Percentiles rank a stretch among this genome's conserved stretches.
Conservation (phyloP, 2,329 filamentous ascomycete genomes). For the Fusarium ramigenum region DNA sequence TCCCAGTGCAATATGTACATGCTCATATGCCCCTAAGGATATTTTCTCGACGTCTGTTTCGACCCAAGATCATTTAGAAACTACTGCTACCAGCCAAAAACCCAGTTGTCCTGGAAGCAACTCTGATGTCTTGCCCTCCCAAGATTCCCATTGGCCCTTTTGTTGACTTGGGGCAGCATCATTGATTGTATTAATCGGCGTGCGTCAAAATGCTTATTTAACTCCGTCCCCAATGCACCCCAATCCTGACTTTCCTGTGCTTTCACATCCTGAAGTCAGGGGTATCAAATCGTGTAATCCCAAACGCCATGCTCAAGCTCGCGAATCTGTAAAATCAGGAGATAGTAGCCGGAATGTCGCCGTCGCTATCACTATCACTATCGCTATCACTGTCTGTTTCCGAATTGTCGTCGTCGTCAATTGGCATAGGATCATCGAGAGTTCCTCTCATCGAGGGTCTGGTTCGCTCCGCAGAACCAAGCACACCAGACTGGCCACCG, state of each 20-base stretch:
- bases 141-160: background rate
- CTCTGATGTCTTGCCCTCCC: background rate
- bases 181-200: background rate
- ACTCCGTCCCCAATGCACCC: slow-evolving; percentile 9
- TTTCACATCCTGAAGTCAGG: background rate
- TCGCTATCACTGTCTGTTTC: slow-evolving; percentile 35
- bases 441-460: slow-evolving; percentile 20
- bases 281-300: slow-evolving; percentile 23
- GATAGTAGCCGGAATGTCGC: slow-evolving; percentile 43
- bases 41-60: background rate
- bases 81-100: background rate
- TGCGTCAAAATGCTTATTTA: slow-evolving; percentile 13
- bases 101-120: background rate
- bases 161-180: background rate
- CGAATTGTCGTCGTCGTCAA: slow-evolving; percentile 36
- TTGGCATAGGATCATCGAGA: slow-evolving; percentile 42
- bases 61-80: background rate
- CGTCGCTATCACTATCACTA: slow-evolving; percentile 33
- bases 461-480: background rate
- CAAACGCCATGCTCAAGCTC: slow-evolving; percentile 25
- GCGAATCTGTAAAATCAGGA: background rate
- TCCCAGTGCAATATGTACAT: background rate
- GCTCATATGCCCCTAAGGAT: background rate
- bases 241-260: background rate
- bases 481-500: background rate